Evolutionary conservation across 257 asterid genomes (phyloP), one percentile per base, ranked within the genome.

Genomic region (Apocynum venetum): DNA sequence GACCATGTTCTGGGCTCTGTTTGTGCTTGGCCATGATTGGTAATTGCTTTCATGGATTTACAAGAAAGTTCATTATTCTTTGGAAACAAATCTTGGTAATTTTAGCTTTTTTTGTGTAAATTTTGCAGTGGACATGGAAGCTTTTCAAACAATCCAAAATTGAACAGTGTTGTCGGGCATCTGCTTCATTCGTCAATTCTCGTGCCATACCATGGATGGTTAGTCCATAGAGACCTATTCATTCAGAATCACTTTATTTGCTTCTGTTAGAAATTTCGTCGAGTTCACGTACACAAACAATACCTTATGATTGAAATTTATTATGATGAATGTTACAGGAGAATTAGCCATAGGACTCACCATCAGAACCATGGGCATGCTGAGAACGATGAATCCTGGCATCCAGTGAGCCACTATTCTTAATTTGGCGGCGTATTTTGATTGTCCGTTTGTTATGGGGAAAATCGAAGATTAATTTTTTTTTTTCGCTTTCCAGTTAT

Each of bases 161-260:
- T 96, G 85, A 96, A 96, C 52, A 90, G 97, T 82, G 96, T 93
- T 5, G 97, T 75, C 74, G 99, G 99, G 15, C 99, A 96, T 86
- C 74, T 96, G 57, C 97, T 91, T 74, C 99, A 96, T 84, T 96
- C 98, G 56, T 93, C 97, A 8, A 96, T 96, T 79, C 96, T 96
- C 17, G 99, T 96, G 43, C 99, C 99, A 19, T 96, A 96, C 76
- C 99, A 96, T 84, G 99, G 99, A 88, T 96, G 99, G 99, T 95
- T 80, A 78, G 88, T 77, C 78, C 70, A 1, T 38, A 74, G 48
- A 49, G 35, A 77, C 74, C 64, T 3, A 38, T 77, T n/a, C 74
- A 47, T 71, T 47, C 65, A 36, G n/a, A 47, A 4, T 67, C 43
- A 57, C 10, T 77, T 68, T 41, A 17, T 52, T 15, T 51, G 3